Evolutionary conservation across 331 rosid species (phyloP), one percentile per base, ranked within the genome.

Genomic region (Quercus phellos): DNA sequence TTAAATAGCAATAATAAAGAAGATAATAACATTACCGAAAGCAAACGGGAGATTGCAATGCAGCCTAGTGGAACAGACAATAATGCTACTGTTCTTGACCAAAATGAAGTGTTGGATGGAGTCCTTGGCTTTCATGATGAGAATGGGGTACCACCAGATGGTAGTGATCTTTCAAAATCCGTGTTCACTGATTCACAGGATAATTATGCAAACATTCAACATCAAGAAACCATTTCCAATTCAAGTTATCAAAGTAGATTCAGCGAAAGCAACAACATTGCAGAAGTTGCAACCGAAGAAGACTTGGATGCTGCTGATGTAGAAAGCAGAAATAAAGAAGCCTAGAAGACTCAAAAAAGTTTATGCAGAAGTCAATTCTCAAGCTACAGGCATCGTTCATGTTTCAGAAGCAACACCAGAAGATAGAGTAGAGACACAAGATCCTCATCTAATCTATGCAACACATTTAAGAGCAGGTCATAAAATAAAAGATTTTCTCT

Each of bases 111-210:
- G 53, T 68, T 66, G 30, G 79, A 79, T 24, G 83, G 51, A 64
- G 72, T 79, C 30, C 67, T 67, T 51, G 70, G 82, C 63, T 87
- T 87, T 68, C 82, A 54, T 54, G 88, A 87, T 77, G 88, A 79
- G 81, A 87, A 80, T 80, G 90, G 90, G 73, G 78, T 82, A 61
- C 88, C 88, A 0, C 79, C 69, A 55, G 87, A 85, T 21, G 66
- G 22, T 38, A 51, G 63, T n/a, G 80, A 82, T 50, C 35, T 26
- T 71, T 17, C 18, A 4, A n/a, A 43, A 17, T 17, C 46, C 46
- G 32, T 10, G 5, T n/a, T 43, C 34, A 82, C 73, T 51, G 85
- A 43, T 43, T 51, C 35, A 55, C 42, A 46, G 32, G 46, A 21
- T 75, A 76, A 74, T 10, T 76, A 46, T 51, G 66, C 46, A 55